Percentiles rank a stretch among this genome's conserved stretches.
phyloP scores from a whole-genome alignment of 805 yeast genomes.

The Barnettozyma siamensis region DNA sequence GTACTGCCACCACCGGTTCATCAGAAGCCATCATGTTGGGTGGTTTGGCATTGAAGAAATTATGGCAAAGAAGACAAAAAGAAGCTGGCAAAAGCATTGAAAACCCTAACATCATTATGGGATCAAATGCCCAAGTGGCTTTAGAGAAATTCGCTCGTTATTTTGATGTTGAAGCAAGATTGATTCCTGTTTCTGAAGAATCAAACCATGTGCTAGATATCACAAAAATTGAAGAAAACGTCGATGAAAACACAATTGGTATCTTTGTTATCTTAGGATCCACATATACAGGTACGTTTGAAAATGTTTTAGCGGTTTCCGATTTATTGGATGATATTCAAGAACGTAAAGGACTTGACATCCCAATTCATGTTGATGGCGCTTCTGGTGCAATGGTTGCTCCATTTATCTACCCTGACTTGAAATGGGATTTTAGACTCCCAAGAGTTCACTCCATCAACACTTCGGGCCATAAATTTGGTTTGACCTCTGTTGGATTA shows the following conservation, averaged over 20 bases:
- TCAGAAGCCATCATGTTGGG: slow-evolving; percentile 93
- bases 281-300: slow-evolving; percentile 91
- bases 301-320: slow-evolving; percentile 58
- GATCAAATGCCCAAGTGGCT: slow-evolving; percentile 90
- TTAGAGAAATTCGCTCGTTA: slow-evolving; percentile 90
- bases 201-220: slow-evolving; percentile 63
- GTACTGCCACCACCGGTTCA: slow-evolving; percentile 92
- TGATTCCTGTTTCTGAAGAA: slow-evolving; percentile 58
- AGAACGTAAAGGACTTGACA: slow-evolving; percentile 53
- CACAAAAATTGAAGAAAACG: slow-evolving; percentile 48
- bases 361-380: slow-evolving; percentile 91
- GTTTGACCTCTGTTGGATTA: slow-evolving; percentile 82
- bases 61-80: slow-evolving; percentile 69
- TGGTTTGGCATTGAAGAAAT: slow-evolving; percentile 86
- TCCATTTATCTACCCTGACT: slow-evolving; percentile 71
- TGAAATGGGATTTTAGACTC: slow-evolving; percentile 78
- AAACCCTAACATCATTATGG: slow-evolving; percentile 86
- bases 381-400: slow-evolving; percentile 90
- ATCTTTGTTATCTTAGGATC: slow-evolving; percentile 84
- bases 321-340: slow-evolving; percentile 67
- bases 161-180: slow-evolving; percentile 83
- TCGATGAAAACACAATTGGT: slow-evolving; percentile 93
- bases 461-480: slow-evolving; percentile 91
- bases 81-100: slow-evolving; percentile 52
- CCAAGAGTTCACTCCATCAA: slow-evolving; percentile 79